phyloP scores from a whole-genome alignment of 345 rosid genomes.

The Eucalyptus decipiens region DNA sequence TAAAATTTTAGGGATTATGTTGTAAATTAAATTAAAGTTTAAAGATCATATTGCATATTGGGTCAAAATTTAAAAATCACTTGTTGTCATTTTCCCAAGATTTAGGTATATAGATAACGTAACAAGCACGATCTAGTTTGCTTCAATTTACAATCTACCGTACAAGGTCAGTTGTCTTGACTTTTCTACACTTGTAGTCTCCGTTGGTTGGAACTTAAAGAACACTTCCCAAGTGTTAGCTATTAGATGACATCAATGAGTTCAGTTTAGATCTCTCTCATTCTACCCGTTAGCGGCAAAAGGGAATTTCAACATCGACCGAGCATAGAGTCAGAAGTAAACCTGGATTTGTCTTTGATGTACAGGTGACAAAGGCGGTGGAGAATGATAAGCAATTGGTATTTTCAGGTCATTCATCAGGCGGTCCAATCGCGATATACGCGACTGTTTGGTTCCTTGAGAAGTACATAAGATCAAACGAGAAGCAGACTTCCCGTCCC shows the following conservation, averaged over 20 bases:
- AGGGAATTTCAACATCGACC: background rate
- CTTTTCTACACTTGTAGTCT: background rate
- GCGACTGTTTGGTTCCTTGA: slow-evolving; percentile 63
- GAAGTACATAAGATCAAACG: background rate
- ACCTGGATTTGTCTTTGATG: background rate
- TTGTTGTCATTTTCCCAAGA: background rate
- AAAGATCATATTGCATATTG: too few relatives aligned
- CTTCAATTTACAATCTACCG: background rate
- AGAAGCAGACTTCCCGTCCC: background rate
- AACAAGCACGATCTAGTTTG: background rate
- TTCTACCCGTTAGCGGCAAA: background rate
- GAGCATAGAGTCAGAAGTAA: background rate
- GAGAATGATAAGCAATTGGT: slow-evolving; percentile 25
- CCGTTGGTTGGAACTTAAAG: background rate
- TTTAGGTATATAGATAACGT: background rate
- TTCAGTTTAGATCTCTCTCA: background rate
- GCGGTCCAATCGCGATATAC: slow-evolving; percentile 69
- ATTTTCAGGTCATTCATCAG: slow-evolving; percentile 79
- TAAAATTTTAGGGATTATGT: too few relatives aligned
- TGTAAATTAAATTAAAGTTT: too few relatives aligned
- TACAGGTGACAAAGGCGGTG: slow-evolving; percentile 37
- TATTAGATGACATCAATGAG: too few relatives aligned
- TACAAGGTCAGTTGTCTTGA: background rate
- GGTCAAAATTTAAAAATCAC: too few relatives aligned
- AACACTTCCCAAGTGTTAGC: background rate